Base-by-base conservation (phyloP, 208 protist genomes). In the Acanthamoeba healyi region DNA sequence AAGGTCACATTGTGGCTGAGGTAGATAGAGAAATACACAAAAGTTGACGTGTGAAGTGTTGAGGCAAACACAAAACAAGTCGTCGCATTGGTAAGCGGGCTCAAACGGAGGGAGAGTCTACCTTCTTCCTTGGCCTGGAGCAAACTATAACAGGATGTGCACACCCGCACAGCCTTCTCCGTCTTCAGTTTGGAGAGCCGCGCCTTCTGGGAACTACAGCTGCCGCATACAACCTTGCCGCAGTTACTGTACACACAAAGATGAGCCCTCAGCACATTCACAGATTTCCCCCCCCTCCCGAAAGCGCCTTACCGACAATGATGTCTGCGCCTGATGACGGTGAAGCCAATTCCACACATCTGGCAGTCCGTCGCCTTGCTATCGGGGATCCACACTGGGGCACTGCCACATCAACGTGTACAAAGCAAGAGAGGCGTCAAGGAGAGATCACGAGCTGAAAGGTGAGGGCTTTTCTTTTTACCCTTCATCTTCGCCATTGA, bases 311-410 rank as follows among this genome's bases (percentile, higher is more conserved):
- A 77, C 67, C 67, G 67, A 22, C 79, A 87, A n/a, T 87, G 79
- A 29, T 87, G 79, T 7, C 86, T 24, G 26, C 86, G 86, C 36
- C 86, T 14, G 26, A 92, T 92, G 9, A 92, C 86, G 5, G 86
- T 92, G 32, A 92, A 92, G 3, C 54, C 22, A 49, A 54, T 92
- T 1, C 17, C 29, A n/a, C 86, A 92, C 56, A 46, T 42, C 61
- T 74, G 49, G 61, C 86, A 92, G 49, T 51, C 26, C 32, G 10
- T 72, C 5, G 86, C 49, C 42, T 92, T 54, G 36, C 44, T 40
- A 36, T 92, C 86, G 10, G 86, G 86, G 32, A 92, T 72, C 86
- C 86, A 92, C 26, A 88, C 79, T 7, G 79, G 79, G 4, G 79
- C 79, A 7, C 79, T 88, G 36, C 77, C 36, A 32, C 19, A 72